Evolutionary conservation across 2,329 filamentous ascomycete species (phyloP), one percentile per base, ranked within the genome.

Genomic region (Metarhizium anisopliae): DNA sequence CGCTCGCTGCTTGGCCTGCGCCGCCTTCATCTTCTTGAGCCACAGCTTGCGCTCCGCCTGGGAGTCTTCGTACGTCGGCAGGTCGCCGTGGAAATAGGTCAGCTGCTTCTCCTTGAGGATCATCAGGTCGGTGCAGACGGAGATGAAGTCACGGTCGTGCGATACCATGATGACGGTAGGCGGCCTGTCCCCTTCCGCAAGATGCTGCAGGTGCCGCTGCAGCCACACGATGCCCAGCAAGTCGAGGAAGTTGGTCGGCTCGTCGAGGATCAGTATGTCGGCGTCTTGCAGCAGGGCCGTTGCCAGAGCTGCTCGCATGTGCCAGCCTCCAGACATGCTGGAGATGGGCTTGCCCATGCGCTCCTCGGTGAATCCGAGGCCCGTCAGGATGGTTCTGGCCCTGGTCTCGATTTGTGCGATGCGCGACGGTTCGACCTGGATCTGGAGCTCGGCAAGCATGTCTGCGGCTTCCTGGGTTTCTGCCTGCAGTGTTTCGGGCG

Each of bases 161-260:
- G 90, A 94, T 2, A 94, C 89, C 1, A 94, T 74, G 16, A 95
- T 75, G 1, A 94, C 77, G 0, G 89, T 94, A 0, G 81, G 81
- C 0, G 80, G 81, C 2, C 76, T 70, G 0, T 77, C 71, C 0
- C 68, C 68, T 20, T 83, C 78, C 4, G 77, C 75, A 2, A 86
- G 68, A 1, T 78, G 72, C 42, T 79, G 74, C 10, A 95, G 80
- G 64, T 91, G 86, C 13, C 80, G 79, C 65, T 95, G 86, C 1
- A 96, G 76, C 89, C 90, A 95, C 55, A 95, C 82, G 56, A 95
- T 91, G 1, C 88, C 89, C 0, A 91, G 78, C 0, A 95, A 75
- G 64, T 95, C 90, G 1, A 95, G 78, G 66, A 90, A 95, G 65
- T 95, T 95, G 38, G 90, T 95, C 0, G 90, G 90, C 66, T 95